Conservation (phyloP, 805 yeast species). For the Isabelozyma rhagii region DNA sequence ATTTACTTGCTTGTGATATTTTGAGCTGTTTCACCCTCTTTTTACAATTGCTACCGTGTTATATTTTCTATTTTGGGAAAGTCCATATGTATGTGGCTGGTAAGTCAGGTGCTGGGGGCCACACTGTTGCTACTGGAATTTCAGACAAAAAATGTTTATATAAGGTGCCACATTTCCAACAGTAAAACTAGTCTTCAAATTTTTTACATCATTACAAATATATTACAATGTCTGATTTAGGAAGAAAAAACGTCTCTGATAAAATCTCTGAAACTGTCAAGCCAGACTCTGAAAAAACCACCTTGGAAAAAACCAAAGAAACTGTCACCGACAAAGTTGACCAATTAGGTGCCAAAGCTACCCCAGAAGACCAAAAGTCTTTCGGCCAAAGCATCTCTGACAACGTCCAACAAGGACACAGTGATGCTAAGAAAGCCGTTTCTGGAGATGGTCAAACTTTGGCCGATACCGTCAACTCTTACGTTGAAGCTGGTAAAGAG, state of each 20-base stretch:
- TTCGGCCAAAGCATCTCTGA: constrained; percentile 67
- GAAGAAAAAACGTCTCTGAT: constrained; percentile 74
- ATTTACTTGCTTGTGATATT: not conserved
- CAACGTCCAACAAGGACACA: constrained; percentile 51
- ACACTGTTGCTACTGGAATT: not conserved
- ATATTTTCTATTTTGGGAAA: not conserved
- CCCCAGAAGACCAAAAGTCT: constrained; percentile 70
- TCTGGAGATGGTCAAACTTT: constrained; percentile 17
- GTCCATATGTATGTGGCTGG: not conserved
- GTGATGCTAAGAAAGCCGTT: constrained; percentile 43
- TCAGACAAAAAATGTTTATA: not conserved
- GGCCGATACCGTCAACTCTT: constrained; percentile 42
- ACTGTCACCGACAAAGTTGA: constrained; percentile 64
- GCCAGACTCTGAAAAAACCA: constrained; percentile 69
- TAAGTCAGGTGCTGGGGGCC: not conserved
- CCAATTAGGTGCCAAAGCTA: constrained; percentile 52
- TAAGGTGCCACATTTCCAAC: not conserved
- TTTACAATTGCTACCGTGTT: not conserved
- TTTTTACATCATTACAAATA: not conserved
- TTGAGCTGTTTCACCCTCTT: not conserved
- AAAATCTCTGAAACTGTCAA: constrained; percentile 63
- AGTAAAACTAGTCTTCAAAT: too few species aligned
- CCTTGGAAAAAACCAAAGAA: constrained; percentile 69
- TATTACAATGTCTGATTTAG: constrained; percentile 40
- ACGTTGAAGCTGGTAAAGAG: constrained; percentile 56